Evolutionary conservation across 306 rosid genomes (phyloP).

Genomic region (Lathyrus oleraceus): DNA sequence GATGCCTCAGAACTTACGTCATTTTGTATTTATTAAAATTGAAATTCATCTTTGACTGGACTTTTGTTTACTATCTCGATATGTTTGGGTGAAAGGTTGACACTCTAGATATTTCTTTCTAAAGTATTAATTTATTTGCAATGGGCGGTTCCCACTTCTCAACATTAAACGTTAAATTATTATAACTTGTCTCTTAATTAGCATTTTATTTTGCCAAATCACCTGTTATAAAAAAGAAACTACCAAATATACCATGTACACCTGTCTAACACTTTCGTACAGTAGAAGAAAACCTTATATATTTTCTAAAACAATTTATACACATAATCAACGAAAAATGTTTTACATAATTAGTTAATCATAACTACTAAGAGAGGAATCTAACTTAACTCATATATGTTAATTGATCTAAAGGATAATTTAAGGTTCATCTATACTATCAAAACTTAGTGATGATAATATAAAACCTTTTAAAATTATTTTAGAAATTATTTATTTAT

Average conservation of each 20-base stretch:
- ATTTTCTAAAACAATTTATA: too few relatives aligned
- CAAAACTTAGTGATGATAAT: too few relatives aligned
- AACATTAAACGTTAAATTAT: not conserved
- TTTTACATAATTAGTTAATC: too few relatives aligned
- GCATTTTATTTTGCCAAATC: not conserved
- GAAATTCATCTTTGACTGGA: slow-evolving; percentile 20
- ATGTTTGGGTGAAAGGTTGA: too few relatives aligned
- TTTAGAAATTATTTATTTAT: too few relatives aligned
- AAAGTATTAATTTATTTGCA: slow-evolving; percentile 5
- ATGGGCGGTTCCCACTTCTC: slow-evolving; percentile 34
- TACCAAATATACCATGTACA: not conserved
- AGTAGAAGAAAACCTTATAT: too few relatives aligned
- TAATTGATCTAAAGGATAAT: too few relatives aligned
- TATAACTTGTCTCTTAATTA: not conserved
- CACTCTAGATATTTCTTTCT: not conserved
- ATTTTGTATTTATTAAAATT: not conserved
- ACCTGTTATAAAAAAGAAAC: not conserved
- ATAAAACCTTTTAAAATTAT: too few relatives aligned
- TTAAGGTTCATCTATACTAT: too few relatives aligned
- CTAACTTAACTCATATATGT: too few relatives aligned
- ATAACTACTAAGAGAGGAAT: too few relatives aligned
- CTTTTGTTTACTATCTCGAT: not conserved
- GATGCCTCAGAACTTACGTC: not conserved
- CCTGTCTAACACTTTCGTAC: not conserved
- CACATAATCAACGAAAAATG: too few relatives aligned